Percentiles rank a stretch among this genome's conserved stretches.
These are phyloP conservation scores for Fusarium coffeatum DNA, from an alignment of 2,329 filamentous ascomycete genomes.

Conservation along the genomic window DNA sequence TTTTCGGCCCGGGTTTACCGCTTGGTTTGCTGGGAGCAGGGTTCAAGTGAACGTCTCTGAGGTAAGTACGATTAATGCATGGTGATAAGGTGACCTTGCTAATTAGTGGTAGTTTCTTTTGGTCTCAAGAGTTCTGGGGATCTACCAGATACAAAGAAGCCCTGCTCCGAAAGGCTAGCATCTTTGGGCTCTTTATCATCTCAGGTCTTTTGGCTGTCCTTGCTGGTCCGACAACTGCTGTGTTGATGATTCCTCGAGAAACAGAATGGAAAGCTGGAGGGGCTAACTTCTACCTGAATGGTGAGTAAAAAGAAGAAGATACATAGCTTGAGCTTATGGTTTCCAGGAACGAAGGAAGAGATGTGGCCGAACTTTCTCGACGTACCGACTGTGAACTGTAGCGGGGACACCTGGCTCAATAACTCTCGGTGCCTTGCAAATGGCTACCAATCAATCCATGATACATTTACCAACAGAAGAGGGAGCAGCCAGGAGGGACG, in stretches of 20 bases:
- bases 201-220: background rate
- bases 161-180: background rate
- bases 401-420: background rate
- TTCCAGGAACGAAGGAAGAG: background rate
- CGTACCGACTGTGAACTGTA: background rate
- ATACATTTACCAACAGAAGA: background rate
- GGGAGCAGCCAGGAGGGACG: background rate
- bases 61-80: too few relatives aligned
- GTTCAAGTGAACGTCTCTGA: background rate
- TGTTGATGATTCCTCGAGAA: background rate
- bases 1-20: background rate
- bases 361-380: background rate
- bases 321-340: too few relatives aligned
- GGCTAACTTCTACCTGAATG: background rate
- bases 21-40: background rate
- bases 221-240: background rate
- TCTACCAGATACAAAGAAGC: background rate
- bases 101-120: background rate
- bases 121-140: background rate
- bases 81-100: background rate
- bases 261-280: background rate
- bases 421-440: background rate
- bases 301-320: too few relatives aligned
- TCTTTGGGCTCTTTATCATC: background rate
- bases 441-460: background rate